These are phyloP conservation scores for Cyclocybe aegerita DNA, from an alignment of 768 basidiomycete species.

Conservation along the genomic window DNA sequence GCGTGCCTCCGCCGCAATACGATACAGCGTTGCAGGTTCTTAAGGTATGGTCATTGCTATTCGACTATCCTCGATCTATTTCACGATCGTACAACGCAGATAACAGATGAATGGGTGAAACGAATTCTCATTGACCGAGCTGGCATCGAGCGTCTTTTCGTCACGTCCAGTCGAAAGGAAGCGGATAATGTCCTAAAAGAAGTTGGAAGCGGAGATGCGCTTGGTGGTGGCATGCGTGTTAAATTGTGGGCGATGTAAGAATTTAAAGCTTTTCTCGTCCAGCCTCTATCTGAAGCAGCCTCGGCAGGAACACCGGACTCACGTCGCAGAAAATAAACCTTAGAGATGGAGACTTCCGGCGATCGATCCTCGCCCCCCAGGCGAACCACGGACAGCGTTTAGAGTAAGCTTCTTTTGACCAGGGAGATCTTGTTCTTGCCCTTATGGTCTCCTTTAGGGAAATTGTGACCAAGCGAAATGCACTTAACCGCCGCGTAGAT, in stretches of 20 bases:
- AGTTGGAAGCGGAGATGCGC: not conserved
- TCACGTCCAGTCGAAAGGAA: not conserved
- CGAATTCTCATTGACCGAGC: slow-evolving; percentile 3
- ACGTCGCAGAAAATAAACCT: too few species aligned
- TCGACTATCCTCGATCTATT: not conserved
- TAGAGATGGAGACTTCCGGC: too few species aligned
- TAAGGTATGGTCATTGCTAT: not conserved
- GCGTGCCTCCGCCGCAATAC: slow-evolving; percentile 1
- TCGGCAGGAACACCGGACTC: too few species aligned
- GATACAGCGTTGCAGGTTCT: not conserved
- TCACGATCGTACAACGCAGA: not conserved
- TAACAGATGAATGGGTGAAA: not conserved
- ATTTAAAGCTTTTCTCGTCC: too few species aligned
- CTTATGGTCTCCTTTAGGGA: too few species aligned
- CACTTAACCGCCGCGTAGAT: too few species aligned
- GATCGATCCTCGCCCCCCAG: too few species aligned
- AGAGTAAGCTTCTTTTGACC: too few species aligned
- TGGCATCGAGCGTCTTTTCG: not conserved
- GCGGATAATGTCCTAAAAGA: slow-evolving; percentile 3
- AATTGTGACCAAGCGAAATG: too few species aligned
- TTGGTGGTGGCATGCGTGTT: not conserved
- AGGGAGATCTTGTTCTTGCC: too few species aligned
- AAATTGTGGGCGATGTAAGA: not conserved
- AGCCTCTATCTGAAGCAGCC: too few species aligned
- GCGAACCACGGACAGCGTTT: too few species aligned